Conservation (phyloP, 371 early-diverging fungal genomes). For the Rhizopus delemar region DNA sequence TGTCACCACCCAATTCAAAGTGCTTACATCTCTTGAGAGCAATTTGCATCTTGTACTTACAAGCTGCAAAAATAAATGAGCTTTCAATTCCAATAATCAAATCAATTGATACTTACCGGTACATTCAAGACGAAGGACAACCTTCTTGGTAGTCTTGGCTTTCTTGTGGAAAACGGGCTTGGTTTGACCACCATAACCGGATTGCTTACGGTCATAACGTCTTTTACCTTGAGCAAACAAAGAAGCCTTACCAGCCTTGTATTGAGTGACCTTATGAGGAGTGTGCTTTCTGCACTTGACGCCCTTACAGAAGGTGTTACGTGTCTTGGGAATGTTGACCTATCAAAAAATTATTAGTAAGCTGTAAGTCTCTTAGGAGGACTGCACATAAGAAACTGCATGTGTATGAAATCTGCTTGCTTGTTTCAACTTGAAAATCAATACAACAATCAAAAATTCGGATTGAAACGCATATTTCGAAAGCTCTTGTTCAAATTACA, state of each 20-base stretch:
- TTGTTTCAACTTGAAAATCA: not conserved
- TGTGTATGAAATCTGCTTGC: not conserved
- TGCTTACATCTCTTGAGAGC: slow-evolving; percentile 99
- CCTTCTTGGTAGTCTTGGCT: slow-evolving; percentile 99
- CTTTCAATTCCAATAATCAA: not conserved
- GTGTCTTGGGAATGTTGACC: slow-evolving; percentile 97
- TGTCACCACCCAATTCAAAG: slow-evolving; percentile 99
- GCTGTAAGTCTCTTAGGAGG: not conserved
- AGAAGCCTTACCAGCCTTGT: slow-evolving; percentile 99
- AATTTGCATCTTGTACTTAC: slow-evolving; percentile 96
- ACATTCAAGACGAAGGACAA: slow-evolving; percentile 98
- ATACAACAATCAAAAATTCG: too few species aligned
- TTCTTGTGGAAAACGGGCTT: slow-evolving; percentile 97
- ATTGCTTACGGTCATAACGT: slow-evolving; percentile 75
- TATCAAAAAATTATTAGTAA: slow-evolving; percentile 13
- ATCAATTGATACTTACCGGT: slow-evolving; percentile 39
- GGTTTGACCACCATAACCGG: slow-evolving; percentile 99
- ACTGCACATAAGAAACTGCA: not conserved
- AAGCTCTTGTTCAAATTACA: too few species aligned
- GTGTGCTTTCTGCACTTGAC: slow-evolving; percentile 96
- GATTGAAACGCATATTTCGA: too few species aligned
- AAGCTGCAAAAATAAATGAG: slow-evolving; percentile 49
- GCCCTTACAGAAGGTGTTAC: slow-evolving; percentile 97
- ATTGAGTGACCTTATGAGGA: slow-evolving; percentile 98
- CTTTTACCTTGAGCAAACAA: slow-evolving; percentile 95